Conservation (phyloP, 768 basidiomycete genomes). For the Boletus pseudo-olivaceus region DNA sequence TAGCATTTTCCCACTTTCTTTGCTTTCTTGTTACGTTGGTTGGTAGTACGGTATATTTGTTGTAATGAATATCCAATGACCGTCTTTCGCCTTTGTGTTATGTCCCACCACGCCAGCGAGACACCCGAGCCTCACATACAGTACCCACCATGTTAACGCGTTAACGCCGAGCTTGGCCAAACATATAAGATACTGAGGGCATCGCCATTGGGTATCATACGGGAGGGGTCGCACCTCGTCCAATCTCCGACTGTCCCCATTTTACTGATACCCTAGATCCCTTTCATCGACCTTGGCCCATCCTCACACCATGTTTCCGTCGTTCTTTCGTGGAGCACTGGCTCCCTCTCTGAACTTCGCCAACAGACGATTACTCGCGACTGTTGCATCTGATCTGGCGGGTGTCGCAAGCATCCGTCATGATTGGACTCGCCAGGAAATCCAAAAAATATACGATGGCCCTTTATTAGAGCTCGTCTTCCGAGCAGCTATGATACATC, state of each 20-base stretch:
- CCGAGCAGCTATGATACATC: constrained; percentile 78
- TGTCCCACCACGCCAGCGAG: constrained; percentile 1
- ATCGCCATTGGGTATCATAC: neutral
- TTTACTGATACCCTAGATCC: neutral
- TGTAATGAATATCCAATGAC: constrained; percentile 25
- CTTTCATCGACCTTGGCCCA: neutral
- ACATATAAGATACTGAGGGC: neutral
- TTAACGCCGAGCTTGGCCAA: neutral
- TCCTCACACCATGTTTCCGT: constrained; percentile 10
- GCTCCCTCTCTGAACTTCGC: constrained; percentile 8
- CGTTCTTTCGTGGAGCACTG: constrained; percentile 5
- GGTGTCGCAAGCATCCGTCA: constrained; percentile 38
- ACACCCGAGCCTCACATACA: neutral
- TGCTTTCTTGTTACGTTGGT: constrained; percentile 24
- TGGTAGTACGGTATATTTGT: constrained; percentile 26
- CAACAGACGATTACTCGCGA: constrained; percentile 55
- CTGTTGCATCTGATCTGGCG: constrained; percentile 35
- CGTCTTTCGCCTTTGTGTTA: neutral
- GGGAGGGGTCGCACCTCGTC: neutral
- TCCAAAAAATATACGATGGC: constrained; percentile 79
- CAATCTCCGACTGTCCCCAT: constrained; percentile 2
- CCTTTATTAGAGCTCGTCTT: constrained; percentile 89
- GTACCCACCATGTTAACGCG: neutral
- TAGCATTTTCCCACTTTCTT: constrained; percentile 26
- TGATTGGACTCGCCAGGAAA: constrained; percentile 76